Evolutionary conservation across 805 yeast species (phyloP).

Genomic region (Metschnikowia borealis): DNA sequence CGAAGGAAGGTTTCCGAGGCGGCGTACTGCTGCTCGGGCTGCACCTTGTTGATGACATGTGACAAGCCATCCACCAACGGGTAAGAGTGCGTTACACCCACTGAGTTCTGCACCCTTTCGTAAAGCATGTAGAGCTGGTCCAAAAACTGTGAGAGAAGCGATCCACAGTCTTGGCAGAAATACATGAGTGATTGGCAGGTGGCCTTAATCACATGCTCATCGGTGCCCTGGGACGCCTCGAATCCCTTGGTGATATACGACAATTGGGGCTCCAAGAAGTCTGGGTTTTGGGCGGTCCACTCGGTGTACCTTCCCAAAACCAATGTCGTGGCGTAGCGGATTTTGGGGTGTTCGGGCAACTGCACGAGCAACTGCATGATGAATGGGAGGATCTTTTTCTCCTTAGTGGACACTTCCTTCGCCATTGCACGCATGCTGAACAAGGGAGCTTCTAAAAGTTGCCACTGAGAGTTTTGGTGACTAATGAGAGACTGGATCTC

Average conservation of each 20-base stretch:
- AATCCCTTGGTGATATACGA: conserved; percentile 81
- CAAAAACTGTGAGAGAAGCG: conserved; percentile 57
- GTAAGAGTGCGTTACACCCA: conserved; percentile 66
- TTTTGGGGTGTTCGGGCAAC: conserved; percentile 79
- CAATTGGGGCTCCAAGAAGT: conserved; percentile 74
- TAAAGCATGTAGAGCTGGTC: conserved; percentile 77
- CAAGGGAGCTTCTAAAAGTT: conserved; percentile 81
- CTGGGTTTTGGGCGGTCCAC: conserved; percentile 89
- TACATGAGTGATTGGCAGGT: conserved; percentile 92
- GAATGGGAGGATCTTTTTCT: conserved; percentile 65
- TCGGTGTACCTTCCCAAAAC: conserved; percentile 94
- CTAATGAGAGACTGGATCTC: conserved; percentile 45
- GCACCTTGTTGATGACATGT: conserved; percentile 66
- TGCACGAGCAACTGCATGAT: conserved; percentile 65
- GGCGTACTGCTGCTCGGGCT: conserved; percentile 48
- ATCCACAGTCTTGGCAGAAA: conserved; percentile 87
- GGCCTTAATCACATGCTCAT: conserved; percentile 63
- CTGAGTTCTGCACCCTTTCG: conserved; percentile 43
- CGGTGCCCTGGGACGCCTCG: conserved; percentile 17
- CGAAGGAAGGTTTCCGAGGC: conserved; percentile 60
- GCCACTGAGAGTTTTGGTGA: conserved; percentile 57
- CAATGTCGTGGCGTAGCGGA: conserved; percentile 88
- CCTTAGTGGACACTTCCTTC: conserved; percentile 69
- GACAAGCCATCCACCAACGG: conserved; percentile 90
- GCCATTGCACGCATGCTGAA: conserved; percentile 94